Percentiles rank a stretch among this genome's conserved stretches.
Evolutionary conservation across 257 asterid genomes (phyloP).

Genomic region (Solanum peruvianum): DNA sequence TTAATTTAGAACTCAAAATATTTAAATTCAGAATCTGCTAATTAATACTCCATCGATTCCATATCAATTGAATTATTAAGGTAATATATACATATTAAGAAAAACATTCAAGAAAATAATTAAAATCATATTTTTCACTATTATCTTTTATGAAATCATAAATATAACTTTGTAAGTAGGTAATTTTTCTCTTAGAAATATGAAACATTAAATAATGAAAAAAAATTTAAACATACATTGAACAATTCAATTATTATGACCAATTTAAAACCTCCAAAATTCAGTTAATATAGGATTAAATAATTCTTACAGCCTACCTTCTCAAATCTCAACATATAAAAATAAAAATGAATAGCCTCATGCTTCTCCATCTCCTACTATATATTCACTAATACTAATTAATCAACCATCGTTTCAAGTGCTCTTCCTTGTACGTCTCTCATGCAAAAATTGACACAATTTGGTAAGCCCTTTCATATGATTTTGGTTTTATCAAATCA

Average conservation of each 20-base stretch:
- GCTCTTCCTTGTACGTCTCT: neutral
- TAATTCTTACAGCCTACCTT: neutral
- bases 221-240: too few species aligned
- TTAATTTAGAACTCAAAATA: neutral
- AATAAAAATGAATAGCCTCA: neutral
- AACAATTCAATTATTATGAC: too few species aligned
- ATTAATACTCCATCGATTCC: too few species aligned
- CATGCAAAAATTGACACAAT: neutral
- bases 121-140: too few species aligned
- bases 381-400: neutral
- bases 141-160: too few species aligned
- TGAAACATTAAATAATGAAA: neutral
- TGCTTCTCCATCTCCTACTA: neutral
- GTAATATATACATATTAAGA: too few species aligned
- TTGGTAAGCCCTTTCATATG: neutral
- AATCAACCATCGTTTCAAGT: neutral
- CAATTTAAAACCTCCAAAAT: neutral
- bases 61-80: neutral
- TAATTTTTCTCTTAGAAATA: too few species aligned
- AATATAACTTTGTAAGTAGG: too few species aligned
- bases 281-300: neutral
- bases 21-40: neutral
- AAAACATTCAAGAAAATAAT: too few species aligned
- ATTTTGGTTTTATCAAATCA: neutral
- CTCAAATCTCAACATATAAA: neutral